Base-by-base conservation (phyloP, 768 basidiomycete genomes). In the Cubamyces sp. region DNA sequence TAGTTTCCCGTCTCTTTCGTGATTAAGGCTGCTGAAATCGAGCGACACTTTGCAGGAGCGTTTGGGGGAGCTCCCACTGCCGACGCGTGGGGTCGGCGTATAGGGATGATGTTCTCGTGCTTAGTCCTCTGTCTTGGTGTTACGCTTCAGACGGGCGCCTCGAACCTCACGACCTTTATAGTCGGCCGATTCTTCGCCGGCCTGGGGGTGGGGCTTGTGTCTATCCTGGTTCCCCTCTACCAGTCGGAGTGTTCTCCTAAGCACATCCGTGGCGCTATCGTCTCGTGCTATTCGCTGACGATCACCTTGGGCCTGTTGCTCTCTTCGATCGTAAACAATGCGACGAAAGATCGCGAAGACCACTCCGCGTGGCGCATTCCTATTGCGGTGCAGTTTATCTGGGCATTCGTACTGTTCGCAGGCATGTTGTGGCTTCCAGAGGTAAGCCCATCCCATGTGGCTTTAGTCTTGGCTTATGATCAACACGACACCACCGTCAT, bases 161-260 rank as follows among this genome's bases (percentile, higher is more conserved):
- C 34, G 1, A 1, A 34, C 11, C 71, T 88, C 39, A 75, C 81
- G 15, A 77, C 85, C 51, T 90, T 91, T 73, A 80, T 86, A 57
- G 74, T 82, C 47, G 91, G 91, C 62, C 90, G 91, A 76, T 79
- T 91, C 54, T 77, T 91, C 59, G 91, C 91, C 39, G 92, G 92
- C 69, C 69, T 90, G 55, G 91, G 91, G 72, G 90, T 94, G 68
- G 85, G 92, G 61, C 79, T 91, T 71, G 84, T 92, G 30, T 91
- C 90, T 15, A 82, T 80, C 65, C 77, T 91, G 67, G 77, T 84
- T 67, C 81, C 83, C 54, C 77, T 84, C 70, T 85, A 84, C 74
- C 83, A 82, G 73, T 81, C 80, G 52, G 84, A 84, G 69, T 79
- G 82, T 51, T 75, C 86, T 21, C 90, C 91, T n/a, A 87, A 87